Base-by-base conservation (phyloP, 345 rosid species). In the Hypericum perforatum region DNA sequence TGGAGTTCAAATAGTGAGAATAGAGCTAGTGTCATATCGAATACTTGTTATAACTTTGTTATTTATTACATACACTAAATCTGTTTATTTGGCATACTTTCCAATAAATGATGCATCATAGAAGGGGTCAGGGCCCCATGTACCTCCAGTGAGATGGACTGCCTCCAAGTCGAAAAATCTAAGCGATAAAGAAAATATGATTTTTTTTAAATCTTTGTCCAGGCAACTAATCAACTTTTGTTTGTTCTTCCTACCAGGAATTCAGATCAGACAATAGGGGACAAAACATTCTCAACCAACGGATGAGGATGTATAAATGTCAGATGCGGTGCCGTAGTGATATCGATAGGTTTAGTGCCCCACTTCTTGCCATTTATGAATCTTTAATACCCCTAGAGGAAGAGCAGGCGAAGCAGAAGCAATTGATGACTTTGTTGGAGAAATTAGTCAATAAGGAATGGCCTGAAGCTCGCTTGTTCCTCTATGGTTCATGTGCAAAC, bases 401-500 rank as follows among this genome's bases (percentile, higher is more conserved):
- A 59, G 96, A 88, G 66, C 85, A 69, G 55, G 78, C 71, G 49
- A 92, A 80, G 72, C 98, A 92, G 83, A 77, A 74, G 71, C 95
- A 80, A 52, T 55, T 92, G 41, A 53, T 92, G 43, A 50, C 79
- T 11, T 65, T 73, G 59, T 67, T 92, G 64, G 86, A 83, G 74
- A 82, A 72, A 63, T 69, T 92, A 53, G 90, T 92, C 43, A 54
- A 56, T 68, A 80, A 77, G 63, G 95, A 88, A 58, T 92, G 98
- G 98, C 95, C 98, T 45, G 73, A 77, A 44, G 98, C 95, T 48
- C 75, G 66, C 57, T 63, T 92, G 43, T 88, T 74, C 65, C 86
- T 85, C 6, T 92, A 92, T 63, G 98, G 98, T 57, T 92, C 98
- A 32, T 88, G 98, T 74, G 98, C 95, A 5, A 92, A 78, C 70